Evolutionary conservation across 495 filamentous ascomycete genomes (phyloP).

Genomic region (Penicillium fimorum): DNA sequence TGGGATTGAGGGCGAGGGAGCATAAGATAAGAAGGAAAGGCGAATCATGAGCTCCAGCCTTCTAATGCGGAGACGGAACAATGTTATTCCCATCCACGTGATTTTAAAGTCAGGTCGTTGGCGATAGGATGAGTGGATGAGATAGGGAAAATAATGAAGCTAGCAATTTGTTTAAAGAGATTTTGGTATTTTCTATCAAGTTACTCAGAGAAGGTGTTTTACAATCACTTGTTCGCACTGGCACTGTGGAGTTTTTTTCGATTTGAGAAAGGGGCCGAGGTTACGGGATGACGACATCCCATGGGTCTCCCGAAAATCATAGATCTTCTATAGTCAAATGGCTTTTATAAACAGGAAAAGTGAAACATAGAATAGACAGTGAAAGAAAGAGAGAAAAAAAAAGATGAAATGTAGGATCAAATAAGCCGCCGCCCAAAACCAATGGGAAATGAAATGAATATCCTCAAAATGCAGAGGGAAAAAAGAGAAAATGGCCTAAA

Average conservation of each 20-base stretch:
- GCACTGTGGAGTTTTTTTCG: background rate
- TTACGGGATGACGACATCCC: constrained; percentile 25
- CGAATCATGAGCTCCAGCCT: constrained; percentile 19
- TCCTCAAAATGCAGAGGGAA: constrained; percentile 12
- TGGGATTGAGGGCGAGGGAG: constrained; percentile 2
- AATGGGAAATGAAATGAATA: background rate
- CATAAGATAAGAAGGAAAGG: constrained; percentile 9
- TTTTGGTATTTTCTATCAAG: background rate
- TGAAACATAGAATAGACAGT: background rate
- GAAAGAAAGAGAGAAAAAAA: constrained; percentile 2
- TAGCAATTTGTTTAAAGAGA: background rate
- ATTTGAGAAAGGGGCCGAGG: constrained; percentile 8
- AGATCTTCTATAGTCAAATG: constrained; percentile 4
- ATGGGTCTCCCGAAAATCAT: constrained; percentile 1
- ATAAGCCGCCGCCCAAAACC: background rate
- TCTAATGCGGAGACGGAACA: constrained; percentile 26
- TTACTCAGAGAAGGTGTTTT: background rate
- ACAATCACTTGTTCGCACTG: background rate
- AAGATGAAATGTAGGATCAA: constrained; percentile 4
- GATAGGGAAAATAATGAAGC: background rate
- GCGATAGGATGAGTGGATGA: background rate
- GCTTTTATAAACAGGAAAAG: background rate
- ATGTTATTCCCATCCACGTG: constrained; percentile 25
- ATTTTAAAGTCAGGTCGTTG: background rate
- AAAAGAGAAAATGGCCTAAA: constrained; percentile 3